These are phyloP conservation scores for Eucalyptus camaldulensis DNA, from an alignment of 345 rosid genomes.

Conservation along the genomic window DNA sequence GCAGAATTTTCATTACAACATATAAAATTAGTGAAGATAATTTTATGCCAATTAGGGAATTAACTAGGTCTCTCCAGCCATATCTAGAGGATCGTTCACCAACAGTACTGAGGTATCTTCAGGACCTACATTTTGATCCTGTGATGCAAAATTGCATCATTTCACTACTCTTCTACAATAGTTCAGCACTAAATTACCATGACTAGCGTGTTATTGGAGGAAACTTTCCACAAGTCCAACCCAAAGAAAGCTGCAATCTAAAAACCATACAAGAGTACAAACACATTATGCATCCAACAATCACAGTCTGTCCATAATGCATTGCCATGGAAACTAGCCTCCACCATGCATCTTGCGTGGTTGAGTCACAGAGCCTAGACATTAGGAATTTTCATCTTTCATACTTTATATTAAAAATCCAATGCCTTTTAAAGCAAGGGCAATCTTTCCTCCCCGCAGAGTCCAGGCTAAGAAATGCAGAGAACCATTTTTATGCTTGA, in stretches of 20 bases:
- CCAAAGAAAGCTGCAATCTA: not conserved
- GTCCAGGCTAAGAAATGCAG: not conserved
- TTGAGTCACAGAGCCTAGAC: not conserved
- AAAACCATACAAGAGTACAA: not conserved
- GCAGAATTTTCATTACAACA: not conserved
- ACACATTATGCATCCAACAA: not conserved
- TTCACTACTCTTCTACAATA: not conserved
- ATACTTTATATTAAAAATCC: not conserved
- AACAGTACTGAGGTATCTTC: not conserved
- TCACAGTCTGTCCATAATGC: not conserved
- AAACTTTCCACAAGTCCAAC: not conserved
- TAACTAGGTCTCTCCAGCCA: not conserved
- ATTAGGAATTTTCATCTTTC: not conserved
- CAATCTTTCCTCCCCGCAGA: not conserved
- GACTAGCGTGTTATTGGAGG: not conserved
- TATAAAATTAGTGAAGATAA: not conserved
- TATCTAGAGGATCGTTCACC: not conserved
- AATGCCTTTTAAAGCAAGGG: not conserved
- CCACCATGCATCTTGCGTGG: not conserved
- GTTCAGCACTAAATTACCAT: not conserved
- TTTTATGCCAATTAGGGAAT: not conserved
- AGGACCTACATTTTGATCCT: not conserved
- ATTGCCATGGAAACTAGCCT: not conserved
- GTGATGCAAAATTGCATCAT: not conserved
- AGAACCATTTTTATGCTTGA: not conserved